Conservation (phyloP, 2,329 filamentous ascomycete genomes). For the Phymatotrichopsis omnivora region DNA sequence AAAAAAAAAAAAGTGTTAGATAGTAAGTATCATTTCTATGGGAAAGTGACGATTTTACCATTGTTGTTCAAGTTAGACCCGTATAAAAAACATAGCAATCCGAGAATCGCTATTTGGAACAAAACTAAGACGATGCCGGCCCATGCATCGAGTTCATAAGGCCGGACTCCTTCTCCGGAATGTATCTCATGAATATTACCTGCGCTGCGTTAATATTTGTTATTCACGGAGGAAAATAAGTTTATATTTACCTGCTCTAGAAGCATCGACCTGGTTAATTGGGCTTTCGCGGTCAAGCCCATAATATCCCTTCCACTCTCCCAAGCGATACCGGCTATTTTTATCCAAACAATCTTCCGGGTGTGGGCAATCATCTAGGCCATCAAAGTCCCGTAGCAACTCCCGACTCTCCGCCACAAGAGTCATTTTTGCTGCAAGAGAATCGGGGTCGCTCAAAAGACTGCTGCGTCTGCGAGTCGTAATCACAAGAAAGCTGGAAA, state of each 20-base stretch:
- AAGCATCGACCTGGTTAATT: no score
- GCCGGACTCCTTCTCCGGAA: constrained; percentile 1
- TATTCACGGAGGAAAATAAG: no score
- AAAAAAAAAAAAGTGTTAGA: no score
- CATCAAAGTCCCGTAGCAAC: constrained; percentile 23
- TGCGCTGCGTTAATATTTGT: no score
- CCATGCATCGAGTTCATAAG: constrained; percentile 1
- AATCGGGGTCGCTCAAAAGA: constrained; percentile 34
- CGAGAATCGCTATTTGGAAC: neutral
- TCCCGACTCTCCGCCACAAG: constrained; percentile 20
- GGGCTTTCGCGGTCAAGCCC: constrained; percentile 8
- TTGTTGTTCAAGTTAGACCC: constrained; percentile 15
- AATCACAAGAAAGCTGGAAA: constrained; percentile 29
- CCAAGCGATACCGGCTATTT: constrained; percentile 5
- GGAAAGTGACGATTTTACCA: constrained; percentile 18
- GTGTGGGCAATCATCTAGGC: constrained; percentile 16
- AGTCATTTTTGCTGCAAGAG: constrained; percentile 32
- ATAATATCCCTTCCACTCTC: constrained; percentile 14
- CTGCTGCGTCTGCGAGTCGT: constrained; percentile 26
- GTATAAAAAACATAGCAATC: constrained; percentile 14
- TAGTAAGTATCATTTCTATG: no score
- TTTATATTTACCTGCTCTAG: no score
- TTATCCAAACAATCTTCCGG: neutral
- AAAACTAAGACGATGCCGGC: constrained; percentile 1
- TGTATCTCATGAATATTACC: no score